Percentiles rank a stretch among this genome's conserved stretches.
Evolutionary conservation across 2,329 filamentous ascomycete species (phyloP).

Genomic region (Domatiomyces globalis): DNA sequence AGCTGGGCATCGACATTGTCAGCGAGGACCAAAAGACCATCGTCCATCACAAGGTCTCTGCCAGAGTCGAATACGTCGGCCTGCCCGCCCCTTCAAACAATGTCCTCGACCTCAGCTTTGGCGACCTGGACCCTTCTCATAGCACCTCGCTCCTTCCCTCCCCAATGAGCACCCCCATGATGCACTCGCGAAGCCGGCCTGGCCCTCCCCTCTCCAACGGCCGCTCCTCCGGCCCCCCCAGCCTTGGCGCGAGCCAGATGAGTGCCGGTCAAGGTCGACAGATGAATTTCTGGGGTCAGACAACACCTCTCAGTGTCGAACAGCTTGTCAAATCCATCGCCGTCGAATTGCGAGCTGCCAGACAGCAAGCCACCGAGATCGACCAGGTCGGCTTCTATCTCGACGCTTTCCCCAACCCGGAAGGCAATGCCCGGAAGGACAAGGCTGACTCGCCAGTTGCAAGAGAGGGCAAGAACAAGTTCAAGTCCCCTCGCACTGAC

Average conservation of each 20-base stretch:
- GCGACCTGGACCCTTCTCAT: slow-evolving; percentile 67
- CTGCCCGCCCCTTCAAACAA: slow-evolving; percentile 62
- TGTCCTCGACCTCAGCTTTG: slow-evolving; percentile 67
- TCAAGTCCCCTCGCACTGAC: slow-evolving; percentile 48
- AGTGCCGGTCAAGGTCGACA: slow-evolving; percentile 57
- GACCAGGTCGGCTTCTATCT: slow-evolving; percentile 45
- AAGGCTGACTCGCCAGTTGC: slow-evolving; percentile 23
- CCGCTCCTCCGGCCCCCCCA: slow-evolving; percentile 45
- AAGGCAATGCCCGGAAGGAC: slow-evolving; percentile 29
- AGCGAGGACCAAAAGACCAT: slow-evolving; percentile 98
- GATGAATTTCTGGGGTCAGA: slow-evolving; percentile 59
- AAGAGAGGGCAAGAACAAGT: slow-evolving; percentile 32
- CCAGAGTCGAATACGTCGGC: slow-evolving; percentile 90
- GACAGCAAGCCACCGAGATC: slow-evolving; percentile 75
- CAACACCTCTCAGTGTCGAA: slow-evolving; percentile 75
- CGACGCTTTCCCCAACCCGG: background rate
- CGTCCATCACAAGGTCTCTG: slow-evolving; percentile 94
- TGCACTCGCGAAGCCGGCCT: slow-evolving; percentile 54
- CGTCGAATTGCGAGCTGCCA: slow-evolving; percentile 81
- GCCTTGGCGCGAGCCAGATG: slow-evolving; percentile 41
- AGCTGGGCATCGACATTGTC: slow-evolving; percentile 95
- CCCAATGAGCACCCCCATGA: slow-evolving; percentile 48
- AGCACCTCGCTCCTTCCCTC: slow-evolving; percentile 59
- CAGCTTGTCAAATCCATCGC: slow-evolving; percentile 81
- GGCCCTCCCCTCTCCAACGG: slow-evolving; percentile 54